Evolutionary conservation across 805 yeast genomes (phyloP).

Genomic region (Priceomyces carsonii): DNA sequence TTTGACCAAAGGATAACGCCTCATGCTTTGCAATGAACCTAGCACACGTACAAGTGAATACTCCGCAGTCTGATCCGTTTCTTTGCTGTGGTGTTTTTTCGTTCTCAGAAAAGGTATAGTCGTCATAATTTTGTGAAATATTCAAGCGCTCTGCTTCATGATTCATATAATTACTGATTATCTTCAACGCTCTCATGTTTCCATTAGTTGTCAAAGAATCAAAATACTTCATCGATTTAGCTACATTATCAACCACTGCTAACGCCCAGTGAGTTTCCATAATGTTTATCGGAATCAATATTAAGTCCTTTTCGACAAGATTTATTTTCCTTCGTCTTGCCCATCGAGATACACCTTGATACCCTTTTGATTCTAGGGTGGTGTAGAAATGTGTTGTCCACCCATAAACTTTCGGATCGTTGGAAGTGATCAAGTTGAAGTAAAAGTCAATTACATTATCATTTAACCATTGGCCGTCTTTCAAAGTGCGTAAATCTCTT

Average conservation of each 20-base stretch:
- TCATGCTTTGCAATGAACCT: slow-evolving; percentile 55
- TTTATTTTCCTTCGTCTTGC: slow-evolving; percentile 31
- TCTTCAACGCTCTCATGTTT: slow-evolving; percentile 41
- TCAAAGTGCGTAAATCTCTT: slow-evolving; percentile 70
- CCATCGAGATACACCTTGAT: slow-evolving; percentile 46
- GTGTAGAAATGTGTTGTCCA: slow-evolving; percentile 91
- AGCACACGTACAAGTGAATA: slow-evolving; percentile 81
- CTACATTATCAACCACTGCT: slow-evolving; percentile 68
- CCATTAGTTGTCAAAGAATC: slow-evolving; percentile 69
- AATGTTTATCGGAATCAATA: slow-evolving; percentile 85
- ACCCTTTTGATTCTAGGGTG: slow-evolving; percentile 69
- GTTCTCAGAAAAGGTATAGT: slow-evolving; percentile 26
- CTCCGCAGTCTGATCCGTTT: slow-evolving; percentile 95
- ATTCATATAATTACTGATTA: slow-evolving; percentile 60
- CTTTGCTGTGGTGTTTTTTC: slow-evolving; percentile 71
- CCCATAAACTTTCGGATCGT: slow-evolving; percentile 50
- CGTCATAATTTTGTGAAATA: slow-evolving; percentile 14
- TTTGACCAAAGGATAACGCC: slow-evolving; percentile 56
- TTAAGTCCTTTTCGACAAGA: slow-evolving; percentile 60
- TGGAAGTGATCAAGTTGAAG: slow-evolving; percentile 52
- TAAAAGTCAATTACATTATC: slow-evolving; percentile 89
- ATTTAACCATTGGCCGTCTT: slow-evolving; percentile 80
- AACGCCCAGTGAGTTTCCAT: slow-evolving; percentile 90
- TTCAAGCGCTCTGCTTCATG: slow-evolving; percentile 62
- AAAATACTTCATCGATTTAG: slow-evolving; percentile 61